These are phyloP conservation scores for Sordariomycetes sp. DNA, from an alignment of 2,329 filamentous ascomycete species.

Conservation along the genomic window DNA sequence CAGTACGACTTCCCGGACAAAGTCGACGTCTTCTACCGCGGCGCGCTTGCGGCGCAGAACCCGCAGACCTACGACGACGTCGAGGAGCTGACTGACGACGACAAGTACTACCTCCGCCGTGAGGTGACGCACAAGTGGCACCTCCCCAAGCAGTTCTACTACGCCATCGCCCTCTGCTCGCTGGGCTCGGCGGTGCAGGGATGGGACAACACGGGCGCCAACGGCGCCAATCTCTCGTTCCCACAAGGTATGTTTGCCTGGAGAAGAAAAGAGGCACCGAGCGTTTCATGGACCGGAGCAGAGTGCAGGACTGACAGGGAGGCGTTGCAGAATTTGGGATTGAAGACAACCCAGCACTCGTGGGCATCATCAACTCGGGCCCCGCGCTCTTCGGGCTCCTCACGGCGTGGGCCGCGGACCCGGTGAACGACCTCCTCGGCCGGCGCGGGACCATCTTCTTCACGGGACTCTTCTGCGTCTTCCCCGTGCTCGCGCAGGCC, in stretches of 20 bases:
- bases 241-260: constrained; percentile 19
- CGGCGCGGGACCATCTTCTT: constrained; percentile 34
- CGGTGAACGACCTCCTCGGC: constrained; percentile 22
- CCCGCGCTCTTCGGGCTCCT: constrained; percentile 12
- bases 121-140: constrained; percentile 19
- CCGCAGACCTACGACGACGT: constrained; percentile 11
- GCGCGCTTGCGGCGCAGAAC: constrained; percentile 17
- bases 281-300: no score
- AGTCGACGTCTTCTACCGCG: constrained; percentile 15
- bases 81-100: constrained; percentile 13
- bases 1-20: background rate
- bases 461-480: constrained; percentile 42
- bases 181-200: constrained; percentile 21
- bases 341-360: constrained; percentile 30
- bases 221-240: constrained; percentile 27
- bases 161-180: constrained; percentile 16
- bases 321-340: no score
- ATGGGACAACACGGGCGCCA: constrained; percentile 33
- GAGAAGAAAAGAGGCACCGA: no score
- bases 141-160: constrained; percentile 15
- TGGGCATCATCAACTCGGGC: constrained; percentile 44
- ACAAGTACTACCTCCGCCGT: constrained; percentile 12
- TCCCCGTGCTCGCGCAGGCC: constrained; percentile 43
- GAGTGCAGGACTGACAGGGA: no score
- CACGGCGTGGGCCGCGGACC: constrained; percentile 17